Evolutionary conservation across 1,284 basidiomycete genomes (phyloP), one percentile per base, ranked within the genome.

Genomic region (Stereum hirsutum): DNA sequence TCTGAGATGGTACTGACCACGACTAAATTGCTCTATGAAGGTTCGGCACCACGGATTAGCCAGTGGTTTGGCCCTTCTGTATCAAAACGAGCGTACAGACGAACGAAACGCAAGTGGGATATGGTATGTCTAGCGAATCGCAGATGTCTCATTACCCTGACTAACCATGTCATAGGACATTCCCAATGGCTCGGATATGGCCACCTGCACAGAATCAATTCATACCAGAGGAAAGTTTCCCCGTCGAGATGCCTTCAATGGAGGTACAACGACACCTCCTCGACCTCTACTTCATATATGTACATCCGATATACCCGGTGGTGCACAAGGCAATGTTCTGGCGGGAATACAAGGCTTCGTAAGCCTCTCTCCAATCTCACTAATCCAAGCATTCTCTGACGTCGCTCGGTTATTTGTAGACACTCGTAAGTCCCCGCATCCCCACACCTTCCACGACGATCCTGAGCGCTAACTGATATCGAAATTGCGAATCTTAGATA

Each of bases 121-220:
- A 52, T 90, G 87, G 87, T 84, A 46, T 44, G 62, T 53, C 11
- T 43, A 37, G 25, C 37, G 17, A 43, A 38, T 48, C 23, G 15
- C 17, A n/a, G 11, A 2, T 15, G 11, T 15, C 28, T 31, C 28
- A 11, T 2, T 31, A 2, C 28, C 28, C 28, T 31, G 12, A n/a
- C n/a, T n/a, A n/a, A n/a, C n/a, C 28, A 30, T 8, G n/a, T 10
- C 43, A 24, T 47, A 88, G 86, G 84, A 73, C 74, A 49, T 69
- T 90, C 49, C 84, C 87, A 2, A 83, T 82, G 73, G 73, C 81
- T 2, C 77, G 81, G 45, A 72, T 81, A 27, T 87, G 84, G 84
- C 79, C 82, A 4, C 72, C 74, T 11, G 66, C 73, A 46, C 47
- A 49, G 20, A 62, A 59, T 35, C 57, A 63, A 23, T 42, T 49